phyloP scores from a whole-genome alignment of 73 alveolate species.

The Breviolum minutum region DNA sequence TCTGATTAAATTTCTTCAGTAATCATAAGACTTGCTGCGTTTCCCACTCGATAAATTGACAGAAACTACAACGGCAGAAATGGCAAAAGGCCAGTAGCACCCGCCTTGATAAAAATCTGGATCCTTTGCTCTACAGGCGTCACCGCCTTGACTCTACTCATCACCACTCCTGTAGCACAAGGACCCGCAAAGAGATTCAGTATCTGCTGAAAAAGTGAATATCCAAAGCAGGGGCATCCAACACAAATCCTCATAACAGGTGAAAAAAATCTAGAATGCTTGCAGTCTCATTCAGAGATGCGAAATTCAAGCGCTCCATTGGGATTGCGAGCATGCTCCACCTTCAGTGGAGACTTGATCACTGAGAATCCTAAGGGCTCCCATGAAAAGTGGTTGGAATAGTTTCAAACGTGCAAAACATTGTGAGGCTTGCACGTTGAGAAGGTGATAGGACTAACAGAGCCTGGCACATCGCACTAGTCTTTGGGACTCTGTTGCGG shows the following conservation, averaged over 20 bases:
- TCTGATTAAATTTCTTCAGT: no score
- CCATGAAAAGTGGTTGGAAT: not conserved
- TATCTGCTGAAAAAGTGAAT: no score
- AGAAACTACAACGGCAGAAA: no score
- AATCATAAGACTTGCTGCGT: no score
- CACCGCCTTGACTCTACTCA: slow-evolving; percentile 62
- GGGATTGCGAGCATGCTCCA: slow-evolving; percentile 61
- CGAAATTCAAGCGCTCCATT: slow-evolving; percentile 7
- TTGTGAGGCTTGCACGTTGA: not conserved
- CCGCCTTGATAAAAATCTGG: slow-evolving; percentile 49
- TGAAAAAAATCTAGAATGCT: no score
- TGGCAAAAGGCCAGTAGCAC: not conserved
- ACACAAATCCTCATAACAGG: no score
- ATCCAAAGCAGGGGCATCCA: no score
- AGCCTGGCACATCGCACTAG: not conserved
- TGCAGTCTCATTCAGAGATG: no score
- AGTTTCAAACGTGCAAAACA: no score
- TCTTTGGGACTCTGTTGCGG: not conserved
- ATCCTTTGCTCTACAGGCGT: slow-evolving; percentile 52
- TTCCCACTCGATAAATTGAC: no score
- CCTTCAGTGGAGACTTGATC: slow-evolving; percentile 29
- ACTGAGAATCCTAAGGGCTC: slow-evolving; percentile 1
- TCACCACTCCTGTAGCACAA: slow-evolving; percentile 6
- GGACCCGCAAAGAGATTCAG: not conserved
- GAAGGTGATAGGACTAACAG: slow-evolving; percentile 23